Percentiles rank a stretch among this genome's conserved stretches.
phyloP scores from a whole-genome alignment of 176 grass and related monocot genomes.

The Musa acuminata region DNA sequence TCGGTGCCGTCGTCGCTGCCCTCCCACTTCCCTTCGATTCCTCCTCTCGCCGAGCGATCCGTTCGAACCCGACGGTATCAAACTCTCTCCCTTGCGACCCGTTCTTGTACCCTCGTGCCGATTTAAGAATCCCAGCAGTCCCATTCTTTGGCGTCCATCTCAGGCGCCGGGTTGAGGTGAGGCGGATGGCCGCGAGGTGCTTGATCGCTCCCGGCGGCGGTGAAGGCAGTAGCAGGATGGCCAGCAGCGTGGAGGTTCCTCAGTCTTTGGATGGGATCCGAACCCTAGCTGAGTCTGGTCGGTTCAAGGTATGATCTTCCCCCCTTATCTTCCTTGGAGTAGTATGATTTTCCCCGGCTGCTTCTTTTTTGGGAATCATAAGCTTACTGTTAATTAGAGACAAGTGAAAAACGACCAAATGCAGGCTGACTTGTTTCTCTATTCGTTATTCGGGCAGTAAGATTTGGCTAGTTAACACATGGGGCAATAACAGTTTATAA shows the following conservation, averaged over 20 bases:
- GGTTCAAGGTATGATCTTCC: constrained; percentile 50
- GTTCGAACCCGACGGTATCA: no score
- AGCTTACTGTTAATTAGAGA: not conserved
- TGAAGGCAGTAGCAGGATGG: not conserved
- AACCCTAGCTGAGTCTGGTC: constrained; percentile 50
- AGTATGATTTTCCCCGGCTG: not conserved
- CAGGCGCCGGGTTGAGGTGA: not conserved
- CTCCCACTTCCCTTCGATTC: no score
- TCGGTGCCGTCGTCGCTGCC: no score
- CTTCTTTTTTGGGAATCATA: not conserved
- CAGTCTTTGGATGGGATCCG: constrained; percentile 51
- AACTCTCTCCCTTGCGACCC: no score
- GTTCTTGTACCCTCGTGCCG: not conserved
- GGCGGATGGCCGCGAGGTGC: not conserved
- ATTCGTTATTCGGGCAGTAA: no score
- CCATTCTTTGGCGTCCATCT: not conserved
- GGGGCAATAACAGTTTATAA: no score
- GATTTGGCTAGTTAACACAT: no score
- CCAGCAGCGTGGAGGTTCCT: not conserved
- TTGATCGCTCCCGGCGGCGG: not conserved
- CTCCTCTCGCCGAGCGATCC: no score
- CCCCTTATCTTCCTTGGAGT: not conserved
- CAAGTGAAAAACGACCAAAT: not conserved
- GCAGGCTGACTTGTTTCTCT: no score
- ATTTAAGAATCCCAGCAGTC: not conserved